Percentiles rank a stretch among this genome's conserved stretches.
Conservation (phyloP, 2,329 filamentous ascomycete genomes). For the Fusarium tupiense region DNA sequence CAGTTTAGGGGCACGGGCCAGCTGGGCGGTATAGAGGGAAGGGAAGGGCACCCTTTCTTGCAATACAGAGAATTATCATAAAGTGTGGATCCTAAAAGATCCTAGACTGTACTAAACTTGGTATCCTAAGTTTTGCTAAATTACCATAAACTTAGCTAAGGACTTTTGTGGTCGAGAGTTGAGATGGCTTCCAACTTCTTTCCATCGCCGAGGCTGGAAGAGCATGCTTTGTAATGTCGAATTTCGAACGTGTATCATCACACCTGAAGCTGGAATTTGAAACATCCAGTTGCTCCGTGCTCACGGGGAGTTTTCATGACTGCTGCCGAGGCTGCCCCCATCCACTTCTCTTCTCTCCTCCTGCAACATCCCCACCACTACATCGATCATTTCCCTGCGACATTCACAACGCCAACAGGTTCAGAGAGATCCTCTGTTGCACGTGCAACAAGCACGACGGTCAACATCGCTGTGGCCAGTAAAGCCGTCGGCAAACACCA, state of each 20-base stretch:
- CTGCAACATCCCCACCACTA: neutral
- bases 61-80: neutral
- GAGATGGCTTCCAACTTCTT: neutral
- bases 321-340: neutral
- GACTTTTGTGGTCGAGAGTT: neutral
- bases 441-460: neutral
- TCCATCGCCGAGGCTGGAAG: neutral
- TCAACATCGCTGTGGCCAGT: neutral
- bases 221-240: neutral
- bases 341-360: neutral
- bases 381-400: neutral
- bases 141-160: neutral
- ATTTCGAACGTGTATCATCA: neutral
- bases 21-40: too few species aligned
- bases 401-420: neutral
- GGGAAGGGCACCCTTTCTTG: too few species aligned
- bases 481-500: neutral
- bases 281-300: neutral
- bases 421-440: neutral
- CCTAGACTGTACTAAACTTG: neutral
- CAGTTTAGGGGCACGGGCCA: neutral
- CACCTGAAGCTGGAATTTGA: neutral
- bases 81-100: neutral
- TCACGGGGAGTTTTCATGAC: neutral
- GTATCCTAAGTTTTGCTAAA: neutral